Evolutionary conservation across 257 asterid genomes (phyloP).

Genomic region (Ehretia macrophylla): DNA sequence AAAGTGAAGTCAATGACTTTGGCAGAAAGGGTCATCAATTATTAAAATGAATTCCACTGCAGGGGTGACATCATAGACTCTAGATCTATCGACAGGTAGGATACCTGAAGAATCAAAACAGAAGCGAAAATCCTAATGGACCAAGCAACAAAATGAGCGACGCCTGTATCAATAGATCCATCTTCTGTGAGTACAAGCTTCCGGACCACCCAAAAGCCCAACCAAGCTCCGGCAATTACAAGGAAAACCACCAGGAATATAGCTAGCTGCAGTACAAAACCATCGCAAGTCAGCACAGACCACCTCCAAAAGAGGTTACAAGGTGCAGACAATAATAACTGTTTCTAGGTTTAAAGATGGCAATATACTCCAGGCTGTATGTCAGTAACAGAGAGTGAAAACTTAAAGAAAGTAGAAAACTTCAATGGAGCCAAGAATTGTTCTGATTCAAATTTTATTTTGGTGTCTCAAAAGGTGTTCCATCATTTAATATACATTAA

Average conservation of each 20-base stretch:
- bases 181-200: constrained; percentile 76
- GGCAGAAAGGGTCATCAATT: neutral
- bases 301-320: constrained; percentile 5
- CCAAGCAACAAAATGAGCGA: constrained; percentile 72
- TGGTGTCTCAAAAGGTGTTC: neutral
- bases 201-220: constrained; percentile 91
- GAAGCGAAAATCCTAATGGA: constrained; percentile 69
- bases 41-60: neutral
- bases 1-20: neutral
- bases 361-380: neutral
- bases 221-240: constrained; percentile 78
- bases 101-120: constrained; percentile 83
- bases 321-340: constrained; percentile 9
- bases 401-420: neutral
- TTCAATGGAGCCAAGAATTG: neutral
- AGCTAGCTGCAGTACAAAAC: constrained; percentile 54
- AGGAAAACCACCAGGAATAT: constrained; percentile 59
- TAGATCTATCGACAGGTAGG: neutral
- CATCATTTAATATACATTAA: neutral
- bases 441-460: neutral
- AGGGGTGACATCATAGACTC: neutral
- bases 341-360: neutral
- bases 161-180: constrained; percentile 69
- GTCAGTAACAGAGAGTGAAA: neutral
- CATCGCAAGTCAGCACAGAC: constrained; percentile 15